Conservation (phyloP, 129 eudicot genomes). For the Mikania micrantha region DNA sequence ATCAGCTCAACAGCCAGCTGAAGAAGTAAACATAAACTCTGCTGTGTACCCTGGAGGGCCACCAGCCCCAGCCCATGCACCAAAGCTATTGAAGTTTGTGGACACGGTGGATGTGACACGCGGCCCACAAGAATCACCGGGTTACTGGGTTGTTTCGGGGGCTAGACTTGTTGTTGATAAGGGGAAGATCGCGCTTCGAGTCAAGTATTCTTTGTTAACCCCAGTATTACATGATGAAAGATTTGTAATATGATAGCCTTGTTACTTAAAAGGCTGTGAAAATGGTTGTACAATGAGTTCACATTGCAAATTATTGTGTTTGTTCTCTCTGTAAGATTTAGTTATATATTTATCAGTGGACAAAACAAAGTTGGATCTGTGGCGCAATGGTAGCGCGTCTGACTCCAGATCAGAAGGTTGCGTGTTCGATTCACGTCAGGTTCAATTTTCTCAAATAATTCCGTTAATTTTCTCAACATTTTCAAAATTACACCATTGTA, state of each 20-base stretch:
- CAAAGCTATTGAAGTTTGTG: constrained; percentile 76
- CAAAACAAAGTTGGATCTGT: too few species aligned
- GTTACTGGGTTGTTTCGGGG: constrained; percentile 97
- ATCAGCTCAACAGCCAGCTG: constrained; percentile 72
- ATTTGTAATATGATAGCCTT: too few species aligned
- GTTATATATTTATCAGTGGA: too few species aligned
- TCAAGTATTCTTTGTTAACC: constrained; percentile 77
- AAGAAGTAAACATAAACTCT: constrained; percentile 91
- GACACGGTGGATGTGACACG: constrained; percentile 93
- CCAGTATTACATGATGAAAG: constrained; percentile 54
- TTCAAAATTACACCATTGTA: too few species aligned
- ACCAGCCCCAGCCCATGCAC: constrained; percentile 68
- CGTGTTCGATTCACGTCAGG: constrained; percentile 91
- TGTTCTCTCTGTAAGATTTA: too few species aligned
- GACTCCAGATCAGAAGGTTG: constrained; percentile 96
- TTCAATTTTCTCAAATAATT: too few species aligned
- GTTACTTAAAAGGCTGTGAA: too few species aligned
- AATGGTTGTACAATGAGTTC: too few species aligned
- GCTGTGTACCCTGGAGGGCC: constrained; percentile 98
- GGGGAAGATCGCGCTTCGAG: constrained; percentile 78
- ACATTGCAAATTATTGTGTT: too few species aligned
- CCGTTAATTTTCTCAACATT: too few species aligned
- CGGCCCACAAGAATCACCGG: constrained; percentile 94
- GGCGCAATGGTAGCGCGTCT: constrained; percentile 98
- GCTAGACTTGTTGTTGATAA: constrained; percentile 86